Conservation (phyloP, 495 filamentous ascomycete genomes). For the Podospora didyma region DNA sequence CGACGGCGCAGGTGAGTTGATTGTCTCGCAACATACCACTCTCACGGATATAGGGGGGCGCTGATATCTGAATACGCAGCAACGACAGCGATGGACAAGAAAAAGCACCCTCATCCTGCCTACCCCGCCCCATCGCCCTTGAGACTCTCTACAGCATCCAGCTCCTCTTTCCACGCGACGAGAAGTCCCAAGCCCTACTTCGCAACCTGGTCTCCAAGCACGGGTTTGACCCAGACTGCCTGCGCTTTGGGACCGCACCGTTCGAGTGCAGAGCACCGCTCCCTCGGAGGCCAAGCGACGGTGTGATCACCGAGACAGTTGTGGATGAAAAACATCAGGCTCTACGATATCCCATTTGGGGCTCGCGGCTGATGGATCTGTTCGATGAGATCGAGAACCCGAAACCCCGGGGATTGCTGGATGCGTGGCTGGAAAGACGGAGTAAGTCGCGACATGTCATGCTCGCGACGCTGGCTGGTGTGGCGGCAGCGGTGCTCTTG, state of each 20-base stretch:
- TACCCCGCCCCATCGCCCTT: constrained; percentile 31
- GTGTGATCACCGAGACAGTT: neutral
- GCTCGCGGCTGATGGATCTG: constrained; percentile 29
- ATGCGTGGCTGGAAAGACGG: constrained; percentile 36
- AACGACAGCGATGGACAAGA: too few relatives aligned
- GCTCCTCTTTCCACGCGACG: constrained; percentile 33
- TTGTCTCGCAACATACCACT: too few relatives aligned
- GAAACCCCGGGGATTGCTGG: constrained; percentile 28
- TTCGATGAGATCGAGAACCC: constrained; percentile 38
- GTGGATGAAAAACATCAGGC: constrained; percentile 16
- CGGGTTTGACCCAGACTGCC: constrained; percentile 26
- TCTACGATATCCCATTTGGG: constrained; percentile 29
- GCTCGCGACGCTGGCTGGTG: constrained; percentile 35
- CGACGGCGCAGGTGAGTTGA: neutral
- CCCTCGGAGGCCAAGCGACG: neutral
- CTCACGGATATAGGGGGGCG: too few relatives aligned
- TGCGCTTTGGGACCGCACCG: constrained; percentile 8
- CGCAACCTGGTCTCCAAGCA: constrained; percentile 27
- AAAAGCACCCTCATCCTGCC: neutral
- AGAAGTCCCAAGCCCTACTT: constrained; percentile 29
- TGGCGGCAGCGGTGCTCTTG: constrained; percentile 28
- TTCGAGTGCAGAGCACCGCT: neutral
- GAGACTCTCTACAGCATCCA: constrained; percentile 33
- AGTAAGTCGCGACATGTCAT: constrained; percentile 37
- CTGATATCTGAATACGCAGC: too few relatives aligned